A percentile compares a stretch with the other conserved stretches of the same genome.
Conservation (phyloP, 2,329 filamentous ascomycete species). For the Alternaria brassicicola region DNA sequence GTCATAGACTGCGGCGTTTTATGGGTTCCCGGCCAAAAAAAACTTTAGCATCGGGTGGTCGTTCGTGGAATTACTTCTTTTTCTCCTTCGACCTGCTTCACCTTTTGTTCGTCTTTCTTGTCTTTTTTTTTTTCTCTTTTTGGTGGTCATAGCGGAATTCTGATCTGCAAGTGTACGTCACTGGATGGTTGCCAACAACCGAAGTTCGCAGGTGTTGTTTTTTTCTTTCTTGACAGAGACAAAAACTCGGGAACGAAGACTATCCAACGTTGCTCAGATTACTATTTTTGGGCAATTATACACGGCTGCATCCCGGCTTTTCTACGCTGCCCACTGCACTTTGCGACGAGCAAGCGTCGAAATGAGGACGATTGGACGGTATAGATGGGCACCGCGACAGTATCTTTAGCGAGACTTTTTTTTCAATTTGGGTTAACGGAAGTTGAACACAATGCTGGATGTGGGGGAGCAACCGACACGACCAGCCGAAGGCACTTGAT, state of each 20-base stretch:
- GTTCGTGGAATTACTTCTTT: constrained; percentile 19
- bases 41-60: constrained; percentile 35
- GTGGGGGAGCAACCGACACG: neutral
- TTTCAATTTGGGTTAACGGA: neutral
- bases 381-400: neutral
- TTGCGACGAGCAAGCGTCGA: neutral
- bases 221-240: neutral
- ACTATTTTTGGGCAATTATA: neutral
- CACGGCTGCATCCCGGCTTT: neutral
- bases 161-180: neutral
- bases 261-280: neutral
- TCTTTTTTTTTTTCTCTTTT: constrained; percentile 10
- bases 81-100: neutral
- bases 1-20: constrained; percentile 34
- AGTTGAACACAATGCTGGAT: neutral
- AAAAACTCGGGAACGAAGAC: neutral
- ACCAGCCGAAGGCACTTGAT: neutral
- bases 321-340: neutral
- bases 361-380: neutral
- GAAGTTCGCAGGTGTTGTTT: neutral
- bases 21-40: constrained; percentile 27
- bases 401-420: neutral
- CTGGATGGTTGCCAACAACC: neutral
- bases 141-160: constrained; percentile 1
- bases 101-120: neutral